phyloP scores from a whole-genome alignment of 208 protist species.

The Trypanosoma boissoni region DNA sequence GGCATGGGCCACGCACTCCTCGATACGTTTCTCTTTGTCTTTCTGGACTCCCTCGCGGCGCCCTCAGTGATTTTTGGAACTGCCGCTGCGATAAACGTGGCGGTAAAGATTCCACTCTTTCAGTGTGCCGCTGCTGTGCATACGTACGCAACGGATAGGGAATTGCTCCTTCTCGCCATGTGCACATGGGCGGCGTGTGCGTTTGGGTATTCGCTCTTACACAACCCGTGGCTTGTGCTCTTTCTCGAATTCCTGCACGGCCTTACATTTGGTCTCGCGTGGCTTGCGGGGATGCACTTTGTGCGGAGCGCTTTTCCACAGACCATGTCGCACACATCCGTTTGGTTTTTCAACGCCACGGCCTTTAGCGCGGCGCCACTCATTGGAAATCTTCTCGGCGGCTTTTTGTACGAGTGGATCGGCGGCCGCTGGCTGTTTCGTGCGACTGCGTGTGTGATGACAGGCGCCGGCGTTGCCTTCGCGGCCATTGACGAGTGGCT shows the following conservation, averaged over 20 bases:
- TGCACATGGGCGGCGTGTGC: slow-evolving; percentile 23
- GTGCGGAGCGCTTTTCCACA: slow-evolving; percentile 21
- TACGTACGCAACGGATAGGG: slow-evolving; percentile 8
- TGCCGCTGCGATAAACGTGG: slow-evolving; percentile 27
- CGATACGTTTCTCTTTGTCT: slow-evolving; percentile 32
- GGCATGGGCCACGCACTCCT: slow-evolving; percentile 28
- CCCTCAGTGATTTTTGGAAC: slow-evolving; percentile 27
- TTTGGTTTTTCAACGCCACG: slow-evolving; percentile 31
- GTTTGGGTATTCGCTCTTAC: slow-evolving; percentile 28
- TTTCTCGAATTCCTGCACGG: slow-evolving; percentile 38
- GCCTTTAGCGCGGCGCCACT: slow-evolving; percentile 35
- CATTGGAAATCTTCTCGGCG: slow-evolving; percentile 30
- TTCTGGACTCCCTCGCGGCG: slow-evolving; percentile 25
- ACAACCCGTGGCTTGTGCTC: slow-evolving; percentile 34
- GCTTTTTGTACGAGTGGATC: slow-evolving; percentile 24
- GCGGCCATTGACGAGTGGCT: slow-evolving; percentile 7
- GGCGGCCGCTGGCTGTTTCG: slow-evolving; percentile 30
- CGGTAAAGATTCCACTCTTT: slow-evolving; percentile 37
- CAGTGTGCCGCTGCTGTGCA: slow-evolving; percentile 17
- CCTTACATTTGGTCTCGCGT: slow-evolving; percentile 33
- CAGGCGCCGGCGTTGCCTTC: slow-evolving; percentile 15
- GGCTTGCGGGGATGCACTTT: slow-evolving; percentile 33
- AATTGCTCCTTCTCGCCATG: slow-evolving; percentile 23
- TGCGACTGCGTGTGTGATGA: slow-evolving; percentile 14
- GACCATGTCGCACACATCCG: slow-evolving; percentile 13